Conservation (phyloP, 371 early-diverging fungal genomes). For the Mucor irregularis region DNA sequence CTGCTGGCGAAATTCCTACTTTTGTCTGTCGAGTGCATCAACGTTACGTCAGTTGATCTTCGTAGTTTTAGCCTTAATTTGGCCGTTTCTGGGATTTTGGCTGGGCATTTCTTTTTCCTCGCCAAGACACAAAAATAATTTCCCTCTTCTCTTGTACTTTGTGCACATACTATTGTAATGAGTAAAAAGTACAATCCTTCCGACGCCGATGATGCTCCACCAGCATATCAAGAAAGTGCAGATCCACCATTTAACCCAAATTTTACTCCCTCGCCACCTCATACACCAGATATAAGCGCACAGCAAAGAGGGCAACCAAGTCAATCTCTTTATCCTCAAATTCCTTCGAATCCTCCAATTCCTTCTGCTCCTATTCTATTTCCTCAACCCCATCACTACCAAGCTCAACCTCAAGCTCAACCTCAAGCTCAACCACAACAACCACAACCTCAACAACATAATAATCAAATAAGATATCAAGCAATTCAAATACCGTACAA, state of each 20-base stretch:
- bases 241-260: constrained; percentile 5
- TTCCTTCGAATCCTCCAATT: too few species aligned
- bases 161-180: not conserved
- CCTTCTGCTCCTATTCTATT: not conserved
- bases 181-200: constrained; percentile 2
- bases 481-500: constrained; percentile 19
- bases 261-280: not conserved
- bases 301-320: not conserved
- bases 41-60: not conserved
- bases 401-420: not conserved
- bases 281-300: not conserved
- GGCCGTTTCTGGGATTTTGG: not conserved
- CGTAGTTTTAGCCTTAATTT: not conserved
- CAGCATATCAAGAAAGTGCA: constrained; percentile 15
- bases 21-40: too few species aligned
- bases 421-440: not conserved
- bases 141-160: not conserved
- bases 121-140: not conserved
- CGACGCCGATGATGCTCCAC: constrained; percentile 19
- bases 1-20: not conserved
- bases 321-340: constrained; percentile 11
- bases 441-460: not conserved
- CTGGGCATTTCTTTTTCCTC: not conserved
- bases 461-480: constrained; percentile 12
- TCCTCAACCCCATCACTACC: not conserved